Percentiles rank a stretch among this genome's conserved stretches.
These are phyloP conservation scores for Cladosporium austrohemisphaericum DNA, from an alignment of 2,329 filamentous ascomycete genomes.

Conservation along the genomic window DNA sequence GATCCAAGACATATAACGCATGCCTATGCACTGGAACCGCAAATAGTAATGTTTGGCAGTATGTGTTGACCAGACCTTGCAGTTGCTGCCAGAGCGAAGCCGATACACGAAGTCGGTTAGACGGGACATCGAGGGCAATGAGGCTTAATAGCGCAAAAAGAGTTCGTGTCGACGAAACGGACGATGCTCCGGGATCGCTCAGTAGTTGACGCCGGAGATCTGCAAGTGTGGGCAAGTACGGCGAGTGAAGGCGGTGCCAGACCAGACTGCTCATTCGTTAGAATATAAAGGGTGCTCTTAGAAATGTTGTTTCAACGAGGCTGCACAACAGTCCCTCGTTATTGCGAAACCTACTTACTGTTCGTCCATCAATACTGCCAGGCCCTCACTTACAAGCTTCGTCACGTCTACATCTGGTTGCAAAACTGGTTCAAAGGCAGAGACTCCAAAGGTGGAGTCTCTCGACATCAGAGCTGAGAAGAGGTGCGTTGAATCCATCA, in stretches of 20 bases:
- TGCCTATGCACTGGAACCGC: conserved; percentile 7
- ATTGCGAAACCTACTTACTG: no score
- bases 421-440: not conserved
- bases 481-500: conserved; percentile 14
- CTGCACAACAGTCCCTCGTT: no score
- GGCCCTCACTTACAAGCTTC: not conserved
- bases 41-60: conserved; percentile 3
- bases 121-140: conserved; percentile 15
- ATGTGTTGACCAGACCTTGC: not conserved
- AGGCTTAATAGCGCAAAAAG: conserved; percentile 12
- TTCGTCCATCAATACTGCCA: conserved; percentile 3
- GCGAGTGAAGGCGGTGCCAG: conserved; percentile 18
- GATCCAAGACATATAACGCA: conserved; percentile 9
- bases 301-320: no score
- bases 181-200: not conserved
- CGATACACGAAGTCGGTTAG: not conserved
- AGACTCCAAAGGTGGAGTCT: conserved; percentile 9
- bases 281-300: not conserved
- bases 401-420: not conserved
- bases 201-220: not conserved
- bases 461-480: conserved; percentile 13
- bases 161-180: not conserved
- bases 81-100: not conserved
- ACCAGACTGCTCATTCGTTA: conserved; percentile 7
- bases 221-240: conserved; percentile 13